Conservation (phyloP, 1,284 basidiomycete species). For the Boletellus sp. region DNA sequence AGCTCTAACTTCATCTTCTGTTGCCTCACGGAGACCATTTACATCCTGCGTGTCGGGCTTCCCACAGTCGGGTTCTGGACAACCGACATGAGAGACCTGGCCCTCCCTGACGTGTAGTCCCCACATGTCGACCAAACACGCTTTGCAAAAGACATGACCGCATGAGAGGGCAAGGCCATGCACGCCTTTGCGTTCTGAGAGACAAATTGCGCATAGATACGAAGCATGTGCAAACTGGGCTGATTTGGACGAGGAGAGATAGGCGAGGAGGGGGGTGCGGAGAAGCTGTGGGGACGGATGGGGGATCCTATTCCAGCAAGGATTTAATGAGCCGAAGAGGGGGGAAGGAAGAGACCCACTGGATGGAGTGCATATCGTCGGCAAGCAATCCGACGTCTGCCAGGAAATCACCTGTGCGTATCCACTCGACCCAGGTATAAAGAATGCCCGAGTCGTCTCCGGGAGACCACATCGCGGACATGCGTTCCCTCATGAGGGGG, state of each 20-base stretch:
- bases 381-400: slow-evolving; percentile 36
- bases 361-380: slow-evolving; percentile 33
- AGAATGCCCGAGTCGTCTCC: slow-evolving; percentile 58
- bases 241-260: slow-evolving; percentile 46
- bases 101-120: slow-evolving; percentile 71
- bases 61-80: slow-evolving; percentile 73
- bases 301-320: slow-evolving; percentile 39
- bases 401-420: slow-evolving; percentile 62
- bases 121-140: slow-evolving; percentile 74
- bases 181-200: slow-evolving; percentile 65
- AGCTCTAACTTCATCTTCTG: slow-evolving; percentile 67
- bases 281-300: slow-evolving; percentile 56
- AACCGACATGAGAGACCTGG: slow-evolving; percentile 63
- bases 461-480: slow-evolving; percentile 56
- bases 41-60: slow-evolving; percentile 40
- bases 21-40: slow-evolving; percentile 43
- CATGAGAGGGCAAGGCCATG: slow-evolving; percentile 65
- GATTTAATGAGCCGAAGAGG: slow-evolving; percentile 1
- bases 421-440: slow-evolving; percentile 68
- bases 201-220: slow-evolving; percentile 67
- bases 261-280: slow-evolving; percentile 43
- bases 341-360: slow-evolving; percentile 36
- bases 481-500: slow-evolving; percentile 35
- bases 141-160: slow-evolving; percentile 68
- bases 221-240: slow-evolving; percentile 57